phyloP scores from a whole-genome alignment of 257 asterid species.

The Primulina eburnea region DNA sequence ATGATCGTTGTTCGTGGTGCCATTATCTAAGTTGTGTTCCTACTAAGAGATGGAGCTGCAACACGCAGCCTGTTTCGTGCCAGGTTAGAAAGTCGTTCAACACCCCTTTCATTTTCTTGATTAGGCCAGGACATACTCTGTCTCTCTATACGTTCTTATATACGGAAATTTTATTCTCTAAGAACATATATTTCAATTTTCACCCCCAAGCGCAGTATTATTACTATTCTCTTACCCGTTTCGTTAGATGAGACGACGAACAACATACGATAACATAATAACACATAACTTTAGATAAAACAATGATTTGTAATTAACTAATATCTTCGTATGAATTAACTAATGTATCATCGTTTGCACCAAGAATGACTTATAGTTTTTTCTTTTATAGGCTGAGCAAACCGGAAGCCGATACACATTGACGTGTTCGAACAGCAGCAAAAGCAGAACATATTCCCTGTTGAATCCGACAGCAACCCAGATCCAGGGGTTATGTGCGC shows the following conservation, averaged over 20 bases:
- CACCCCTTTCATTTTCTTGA: neutral
- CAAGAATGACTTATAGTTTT: neutral
- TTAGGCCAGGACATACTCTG: neutral
- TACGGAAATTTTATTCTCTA: neutral
- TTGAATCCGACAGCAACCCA: slow-evolving; percentile 46
- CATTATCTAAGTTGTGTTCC: slow-evolving; percentile 90
- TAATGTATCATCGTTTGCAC: too few species aligned
- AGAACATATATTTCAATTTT: neutral
- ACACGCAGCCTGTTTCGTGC: slow-evolving; percentile 61
- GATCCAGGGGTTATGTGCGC: slow-evolving; percentile 74
- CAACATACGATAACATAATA: too few species aligned
- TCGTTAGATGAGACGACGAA: too few species aligned
- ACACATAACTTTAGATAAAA: too few species aligned
- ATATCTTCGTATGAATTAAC: too few species aligned
- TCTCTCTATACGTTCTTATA: neutral
- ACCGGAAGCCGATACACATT: slow-evolving; percentile 54
- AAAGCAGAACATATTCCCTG: slow-evolving; percentile 44
- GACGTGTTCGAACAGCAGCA: slow-evolving; percentile 67
- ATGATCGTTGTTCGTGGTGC: slow-evolving; percentile 87
- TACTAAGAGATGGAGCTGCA: slow-evolving; percentile 80
- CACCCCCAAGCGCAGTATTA: neutral
- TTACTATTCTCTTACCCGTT: neutral
- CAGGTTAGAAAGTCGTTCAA: slow-evolving; percentile 39
- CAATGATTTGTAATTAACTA: too few species aligned
- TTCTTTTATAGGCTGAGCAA: slow-evolving; percentile 61